Evolutionary conservation across 257 asterid species (phyloP), one percentile per base, ranked within the genome.

Genomic region (Leptodermis oblonga): DNA sequence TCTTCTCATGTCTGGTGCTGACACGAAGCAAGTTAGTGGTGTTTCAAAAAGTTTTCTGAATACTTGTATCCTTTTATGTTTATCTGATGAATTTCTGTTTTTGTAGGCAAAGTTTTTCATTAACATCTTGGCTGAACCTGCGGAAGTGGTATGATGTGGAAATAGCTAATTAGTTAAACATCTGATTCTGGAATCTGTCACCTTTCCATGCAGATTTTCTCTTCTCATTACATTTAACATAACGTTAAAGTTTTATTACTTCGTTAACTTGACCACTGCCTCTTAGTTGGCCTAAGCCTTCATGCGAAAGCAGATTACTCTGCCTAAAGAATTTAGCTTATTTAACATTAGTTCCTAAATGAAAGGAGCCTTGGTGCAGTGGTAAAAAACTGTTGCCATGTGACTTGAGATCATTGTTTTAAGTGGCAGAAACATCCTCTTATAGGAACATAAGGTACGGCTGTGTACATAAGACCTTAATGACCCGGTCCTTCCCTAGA

Each of bases 81-180:
- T 67, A 15, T n/a, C 17, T 64, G 9, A 68, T 30, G 17, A 36
- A 25, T 34, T 63, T 52, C 30, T 62, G 59, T 64, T 39, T n/a
- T 74, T 75, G 80, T 90, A 90, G 98, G 98, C 98, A 78, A 93
- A 90, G 81, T 93, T 93, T 77, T 90, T 93, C 90, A 93, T 93
- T 65, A 93, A 93, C 74, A 88, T 93, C 53, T 82, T 93, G 89
- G 98, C 98, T 53, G 98, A 90, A 79, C 96, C 98, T 66, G 86
- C 98, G 45, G 95, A 93, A 14, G 93, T 87, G 85, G 98, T 93
- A 77, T 77, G 90, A 51, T 45, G 22, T 59, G 69, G 92, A 55
- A 42, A 45, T 58, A 4, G 36, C 49, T 73, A 11, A 23, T n/a
- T 45, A 42, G 26, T 13, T 65, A 28, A 18, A 62, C 3, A 17